A percentile compares a stretch with the other conserved stretches of the same genome.
phyloP scores from a whole-genome alignment of 1,284 basidiomycete species.

The Trametes pubescens region DNA sequence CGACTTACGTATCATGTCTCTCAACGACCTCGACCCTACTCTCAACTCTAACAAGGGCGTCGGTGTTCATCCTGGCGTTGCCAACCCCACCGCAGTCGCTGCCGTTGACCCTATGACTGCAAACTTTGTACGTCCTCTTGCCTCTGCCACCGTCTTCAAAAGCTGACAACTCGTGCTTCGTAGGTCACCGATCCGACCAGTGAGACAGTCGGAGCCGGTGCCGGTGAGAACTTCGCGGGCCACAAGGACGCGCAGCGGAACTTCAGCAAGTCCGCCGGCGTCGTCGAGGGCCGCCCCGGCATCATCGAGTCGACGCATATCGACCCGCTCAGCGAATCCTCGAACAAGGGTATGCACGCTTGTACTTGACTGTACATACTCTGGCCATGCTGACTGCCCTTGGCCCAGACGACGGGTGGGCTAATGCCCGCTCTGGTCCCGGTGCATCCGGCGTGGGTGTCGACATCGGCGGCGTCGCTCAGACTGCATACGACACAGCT shows the following conservation, averaged over 20 bases:
- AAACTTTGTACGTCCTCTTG: constrained; percentile 51
- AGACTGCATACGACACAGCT: constrained; percentile 31
- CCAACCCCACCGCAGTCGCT: constrained; percentile 54
- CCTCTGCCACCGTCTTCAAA: not conserved
- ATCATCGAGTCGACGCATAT: constrained; percentile 62
- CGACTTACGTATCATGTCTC: constrained; percentile 35
- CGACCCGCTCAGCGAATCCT: constrained; percentile 56
- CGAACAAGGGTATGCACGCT: constrained; percentile 47
- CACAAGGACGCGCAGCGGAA: constrained; percentile 47
- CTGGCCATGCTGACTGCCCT: not conserved
- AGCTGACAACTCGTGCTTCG: not conserved
- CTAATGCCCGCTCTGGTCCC: constrained; percentile 40
- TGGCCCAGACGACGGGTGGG: constrained; percentile 52
- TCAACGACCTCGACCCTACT: constrained; percentile 46
- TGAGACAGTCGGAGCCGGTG: constrained; percentile 50
- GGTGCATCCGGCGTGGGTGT: constrained; percentile 11
- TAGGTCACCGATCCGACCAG: constrained; percentile 53
- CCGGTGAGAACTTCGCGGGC: constrained; percentile 48
- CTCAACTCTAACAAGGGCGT: constrained; percentile 44
- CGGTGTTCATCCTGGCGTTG: constrained; percentile 53
- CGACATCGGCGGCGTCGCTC: constrained; percentile 23
- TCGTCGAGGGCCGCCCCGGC: constrained; percentile 59
- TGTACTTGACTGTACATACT: not conserved
- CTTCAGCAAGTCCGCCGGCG: constrained; percentile 52
- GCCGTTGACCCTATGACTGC: constrained; percentile 47